phyloP scores from a whole-genome alignment of 495 filamentous ascomycete genomes.

The Aspergillus coremiiformis region DNA sequence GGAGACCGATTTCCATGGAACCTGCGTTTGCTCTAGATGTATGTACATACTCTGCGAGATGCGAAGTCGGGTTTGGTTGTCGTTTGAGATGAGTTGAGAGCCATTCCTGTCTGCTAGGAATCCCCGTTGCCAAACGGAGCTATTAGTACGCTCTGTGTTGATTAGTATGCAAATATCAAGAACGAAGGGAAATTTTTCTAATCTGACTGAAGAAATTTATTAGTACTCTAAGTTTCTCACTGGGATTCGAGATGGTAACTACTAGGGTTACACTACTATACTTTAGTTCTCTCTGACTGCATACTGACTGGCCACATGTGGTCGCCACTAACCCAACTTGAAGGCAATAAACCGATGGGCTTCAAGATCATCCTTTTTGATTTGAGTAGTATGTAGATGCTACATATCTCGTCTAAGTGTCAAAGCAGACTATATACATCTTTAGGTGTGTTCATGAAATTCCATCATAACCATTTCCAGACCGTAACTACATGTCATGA shows the following conservation, averaged over 20 bases:
- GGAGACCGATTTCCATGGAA: slow-evolving; percentile 62
- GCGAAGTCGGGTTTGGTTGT: slow-evolving; percentile 69
- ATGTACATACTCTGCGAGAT: too few species aligned
- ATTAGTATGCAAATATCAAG: too few species aligned
- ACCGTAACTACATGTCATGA: background rate
- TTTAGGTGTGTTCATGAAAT: background rate
- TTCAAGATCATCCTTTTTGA: background rate
- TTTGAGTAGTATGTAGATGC: too few species aligned
- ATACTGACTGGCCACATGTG: background rate
- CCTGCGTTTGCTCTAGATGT: too few species aligned
- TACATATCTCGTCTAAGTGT: background rate
- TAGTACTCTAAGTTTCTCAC: slow-evolving; percentile 51
- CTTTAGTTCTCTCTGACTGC: too few species aligned
- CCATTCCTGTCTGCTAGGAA: slow-evolving; percentile 70
- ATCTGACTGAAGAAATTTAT: too few species aligned
- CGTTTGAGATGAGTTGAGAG: slow-evolving; percentile 47
- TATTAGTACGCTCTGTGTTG: slow-evolving; percentile 46
- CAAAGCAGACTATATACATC: too few species aligned
- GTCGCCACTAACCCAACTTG: background rate
- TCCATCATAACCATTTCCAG: background rate
- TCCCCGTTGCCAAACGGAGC: slow-evolving; percentile 69
- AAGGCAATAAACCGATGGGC: background rate
- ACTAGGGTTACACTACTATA: too few species aligned
- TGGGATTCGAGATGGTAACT: slow-evolving; percentile 55
- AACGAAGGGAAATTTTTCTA: too few species aligned